Conservation (phyloP, 345 rosid genomes). For the Laguncularia racemosa region DNA sequence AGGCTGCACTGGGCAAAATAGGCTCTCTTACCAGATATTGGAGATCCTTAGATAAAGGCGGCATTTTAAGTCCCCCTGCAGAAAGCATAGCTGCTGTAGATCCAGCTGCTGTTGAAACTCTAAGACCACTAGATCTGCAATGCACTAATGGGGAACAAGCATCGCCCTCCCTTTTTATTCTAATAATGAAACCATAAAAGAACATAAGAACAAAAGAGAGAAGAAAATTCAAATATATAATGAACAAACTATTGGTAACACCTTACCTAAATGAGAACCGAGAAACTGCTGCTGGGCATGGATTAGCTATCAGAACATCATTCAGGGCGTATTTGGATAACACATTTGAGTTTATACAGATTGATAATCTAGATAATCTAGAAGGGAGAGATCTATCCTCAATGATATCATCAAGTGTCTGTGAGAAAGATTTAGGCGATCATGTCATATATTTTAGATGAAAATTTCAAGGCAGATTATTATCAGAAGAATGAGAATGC, state of each 20-base stretch:
- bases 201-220: background rate
- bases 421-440: slow-evolving; percentile 8
- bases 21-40: slow-evolving; percentile 95
- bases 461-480: background rate
- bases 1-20: slow-evolving; percentile 37
- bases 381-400: slow-evolving; percentile 43
- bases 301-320: slow-evolving; percentile 72
- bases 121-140: slow-evolving; percentile 81
- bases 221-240: background rate
- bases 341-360: slow-evolving; percentile 47
- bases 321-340: slow-evolving; percentile 65
- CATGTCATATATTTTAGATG: background rate
- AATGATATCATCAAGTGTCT: slow-evolving; percentile 73
- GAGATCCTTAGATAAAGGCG: slow-evolving; percentile 53
- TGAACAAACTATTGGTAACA: background rate
- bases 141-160: slow-evolving; percentile 37
- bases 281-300: slow-evolving; percentile 80
- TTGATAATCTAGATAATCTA: slow-evolving; percentile 48
- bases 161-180: slow-evolving; percentile 43
- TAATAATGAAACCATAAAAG: slow-evolving; percentile 12
- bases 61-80: slow-evolving; percentile 80
- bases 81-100: slow-evolving; percentile 93
- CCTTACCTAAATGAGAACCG: slow-evolving; percentile 77
- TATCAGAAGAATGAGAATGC: no score
- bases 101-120: slow-evolving; percentile 89